A percentile compares a stretch with the other conserved stretches of the same genome.
Evolutionary conservation across 1,139 yeast species (phyloP).

Genomic region (Kurtzmaniella quercitrusa): DNA sequence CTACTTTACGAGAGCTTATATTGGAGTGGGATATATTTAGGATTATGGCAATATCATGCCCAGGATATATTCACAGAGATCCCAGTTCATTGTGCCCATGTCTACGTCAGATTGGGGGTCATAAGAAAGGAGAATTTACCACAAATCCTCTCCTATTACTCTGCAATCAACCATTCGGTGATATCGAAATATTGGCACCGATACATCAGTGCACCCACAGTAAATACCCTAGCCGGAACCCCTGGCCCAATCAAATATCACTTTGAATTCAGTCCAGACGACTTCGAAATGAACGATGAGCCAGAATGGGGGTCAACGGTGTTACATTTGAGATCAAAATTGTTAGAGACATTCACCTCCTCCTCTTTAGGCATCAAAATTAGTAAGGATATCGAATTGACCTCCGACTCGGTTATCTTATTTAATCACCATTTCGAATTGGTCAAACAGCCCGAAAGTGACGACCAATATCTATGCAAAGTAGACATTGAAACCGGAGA

Average conservation of each 20-base stretch:
- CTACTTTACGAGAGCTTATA: slow-evolving; percentile 41
- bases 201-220: background rate
- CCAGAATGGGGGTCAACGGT: slow-evolving; percentile 72
- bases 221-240: slow-evolving; percentile 22
- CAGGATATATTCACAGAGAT: slow-evolving; percentile 63
- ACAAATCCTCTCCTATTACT: slow-evolving; percentile 24
- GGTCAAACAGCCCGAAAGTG: slow-evolving; percentile 19
- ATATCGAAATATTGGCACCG: background rate
- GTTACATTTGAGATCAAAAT: slow-evolving; percentile 52
- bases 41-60: slow-evolving; percentile 58
- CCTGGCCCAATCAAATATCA: slow-evolving; percentile 52
- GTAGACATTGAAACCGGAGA: slow-evolving; percentile 67
- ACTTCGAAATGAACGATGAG: slow-evolving; percentile 52
- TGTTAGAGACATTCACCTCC: slow-evolving; percentile 48
- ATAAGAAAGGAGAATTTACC: slow-evolving; percentile 18
- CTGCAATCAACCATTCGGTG: slow-evolving; percentile 19
- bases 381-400: slow-evolving; percentile 11
- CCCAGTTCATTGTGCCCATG: slow-evolving; percentile 76
- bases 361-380: slow-evolving; percentile 20
- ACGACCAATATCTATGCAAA: slow-evolving; percentile 54
- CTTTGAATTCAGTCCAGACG: slow-evolving; percentile 79
- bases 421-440: slow-evolving; percentile 27
- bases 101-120: slow-evolving; percentile 50
- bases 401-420: slow-evolving; percentile 18
- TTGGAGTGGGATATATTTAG: slow-evolving; percentile 45